These are phyloP conservation scores for Suillus alpinus DNA, from an alignment of 768 basidiomycete species.

Conservation along the genomic window DNA sequence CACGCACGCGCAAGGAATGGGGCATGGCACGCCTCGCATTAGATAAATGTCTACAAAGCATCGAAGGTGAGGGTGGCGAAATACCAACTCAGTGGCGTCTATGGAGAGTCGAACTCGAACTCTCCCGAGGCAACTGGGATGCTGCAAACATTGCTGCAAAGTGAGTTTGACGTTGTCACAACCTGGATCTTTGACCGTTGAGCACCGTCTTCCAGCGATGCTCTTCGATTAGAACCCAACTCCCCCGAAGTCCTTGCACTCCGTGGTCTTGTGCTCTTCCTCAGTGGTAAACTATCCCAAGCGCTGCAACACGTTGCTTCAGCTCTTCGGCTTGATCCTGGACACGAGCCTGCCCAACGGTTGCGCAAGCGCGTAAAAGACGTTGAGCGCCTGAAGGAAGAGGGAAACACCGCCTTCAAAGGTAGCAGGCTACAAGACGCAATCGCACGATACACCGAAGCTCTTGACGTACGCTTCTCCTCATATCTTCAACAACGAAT, in stretches of 20 bases:
- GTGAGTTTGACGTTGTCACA: conserved; percentile 40
- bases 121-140: conserved; percentile 70
- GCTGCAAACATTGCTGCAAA: conserved; percentile 72
- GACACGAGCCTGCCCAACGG: conserved; percentile 64
- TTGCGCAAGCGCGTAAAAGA: conserved; percentile 79
- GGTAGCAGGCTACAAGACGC: conserved; percentile 56
- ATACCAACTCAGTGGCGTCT: conserved; percentile 77
- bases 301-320: conserved; percentile 68
- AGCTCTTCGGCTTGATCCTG: conserved; percentile 78
- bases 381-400: conserved; percentile 80
- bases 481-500: not conserved
- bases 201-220: conserved; percentile 49
- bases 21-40: conserved; percentile 74
- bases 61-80: conserved; percentile 74
- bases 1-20: conserved; percentile 66
- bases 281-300: conserved; percentile 65
- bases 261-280: conserved; percentile 79
- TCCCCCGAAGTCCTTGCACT: conserved; percentile 77
- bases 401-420: conserved; percentile 80
- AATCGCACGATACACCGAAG: conserved; percentile 63
- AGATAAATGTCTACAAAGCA: conserved; percentile 70
- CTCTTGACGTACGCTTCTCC: conserved; percentile 53
- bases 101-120: conserved; percentile 76
- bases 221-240: conserved; percentile 64
- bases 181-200: not conserved